These are phyloP conservation scores for Paecilomyces formosus DNA, from an alignment of 2,329 filamentous ascomycete species.

Conservation along the genomic window DNA sequence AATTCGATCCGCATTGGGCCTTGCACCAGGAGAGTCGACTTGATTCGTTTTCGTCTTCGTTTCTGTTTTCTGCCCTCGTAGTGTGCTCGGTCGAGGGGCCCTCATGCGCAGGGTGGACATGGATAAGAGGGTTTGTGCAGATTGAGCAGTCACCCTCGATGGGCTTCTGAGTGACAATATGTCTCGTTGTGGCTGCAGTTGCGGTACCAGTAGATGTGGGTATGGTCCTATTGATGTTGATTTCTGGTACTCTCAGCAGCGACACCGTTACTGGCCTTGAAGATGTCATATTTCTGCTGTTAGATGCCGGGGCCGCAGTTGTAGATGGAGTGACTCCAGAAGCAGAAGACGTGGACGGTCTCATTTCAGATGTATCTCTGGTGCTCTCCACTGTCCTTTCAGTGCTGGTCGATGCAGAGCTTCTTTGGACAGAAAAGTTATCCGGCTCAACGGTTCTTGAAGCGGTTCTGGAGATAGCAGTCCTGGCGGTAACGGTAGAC, in stretches of 20 bases:
- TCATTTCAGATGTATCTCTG: neutral
- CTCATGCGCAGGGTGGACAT: neutral
- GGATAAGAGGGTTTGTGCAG: slow-evolving; percentile 1
- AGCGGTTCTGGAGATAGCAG: neutral
- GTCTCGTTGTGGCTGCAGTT: neutral
- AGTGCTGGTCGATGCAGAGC: neutral
- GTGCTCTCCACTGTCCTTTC: neutral
- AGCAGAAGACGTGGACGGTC: neutral
- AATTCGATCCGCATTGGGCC: slow-evolving; percentile 10
- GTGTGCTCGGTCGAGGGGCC: neutral
- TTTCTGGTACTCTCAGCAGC: neutral
- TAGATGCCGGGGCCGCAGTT: neutral
- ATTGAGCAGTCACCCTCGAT: slow-evolving; percentile 8
- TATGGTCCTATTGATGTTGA: neutral
- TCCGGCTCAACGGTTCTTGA: neutral
- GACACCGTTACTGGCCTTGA: neutral
- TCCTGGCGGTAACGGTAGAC: neutral
- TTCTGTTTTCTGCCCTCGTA: too few relatives aligned
- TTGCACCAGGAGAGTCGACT: slow-evolving; percentile 8
- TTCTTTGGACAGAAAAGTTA: neutral
- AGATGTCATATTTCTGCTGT: neutral
- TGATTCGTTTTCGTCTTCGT: neutral
- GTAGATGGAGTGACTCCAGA: neutral
- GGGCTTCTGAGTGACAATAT: neutral
- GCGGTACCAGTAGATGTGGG: neutral